A percentile compares a stretch with the other conserved stretches of the same genome.
Evolutionary conservation across 2,329 filamentous ascomycete species (phyloP).

Genomic region (Cryphonectria naterciae): DNA sequence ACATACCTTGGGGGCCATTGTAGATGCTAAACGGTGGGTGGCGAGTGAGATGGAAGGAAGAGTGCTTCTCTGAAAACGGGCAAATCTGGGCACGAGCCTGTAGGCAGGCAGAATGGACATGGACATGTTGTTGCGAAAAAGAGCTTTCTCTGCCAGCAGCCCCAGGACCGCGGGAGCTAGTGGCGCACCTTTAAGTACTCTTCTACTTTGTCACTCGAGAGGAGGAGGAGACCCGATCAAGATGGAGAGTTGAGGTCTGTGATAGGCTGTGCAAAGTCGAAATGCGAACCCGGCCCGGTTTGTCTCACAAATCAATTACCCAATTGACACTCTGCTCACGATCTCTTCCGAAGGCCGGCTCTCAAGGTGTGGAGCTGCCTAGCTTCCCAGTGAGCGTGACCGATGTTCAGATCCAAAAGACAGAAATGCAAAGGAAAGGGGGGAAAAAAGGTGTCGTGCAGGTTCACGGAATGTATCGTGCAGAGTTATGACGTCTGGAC

Average conservation of each 20-base stretch:
- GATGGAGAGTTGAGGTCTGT: background rate
- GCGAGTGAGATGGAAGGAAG: slow-evolving; percentile 33
- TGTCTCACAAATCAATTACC: slow-evolving; percentile 23
- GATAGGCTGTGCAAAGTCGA: slow-evolving; percentile 21
- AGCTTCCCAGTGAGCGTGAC: background rate
- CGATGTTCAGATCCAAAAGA: background rate
- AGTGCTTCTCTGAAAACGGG: slow-evolving; percentile 37
- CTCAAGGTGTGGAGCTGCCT: background rate
- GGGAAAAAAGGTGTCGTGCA: background rate
- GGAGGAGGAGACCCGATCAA: background rate
- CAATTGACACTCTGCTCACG: slow-evolving; percentile 12
- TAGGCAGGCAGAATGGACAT: slow-evolving; percentile 31
- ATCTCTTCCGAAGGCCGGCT: slow-evolving; percentile 16
- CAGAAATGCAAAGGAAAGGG: background rate
- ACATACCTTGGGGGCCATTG: slow-evolving; percentile 51
- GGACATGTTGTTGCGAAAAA: slow-evolving; percentile 33
- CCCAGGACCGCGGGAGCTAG: slow-evolving; percentile 4
- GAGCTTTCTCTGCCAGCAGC: slow-evolving; percentile 14
- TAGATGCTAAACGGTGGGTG: slow-evolving; percentile 44
- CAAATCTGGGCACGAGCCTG: slow-evolving; percentile 32
- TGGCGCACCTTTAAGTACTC: slow-evolving; percentile 5
- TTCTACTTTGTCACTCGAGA: background rate
- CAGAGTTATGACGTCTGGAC: background rate
- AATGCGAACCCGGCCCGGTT: slow-evolving; percentile 27
- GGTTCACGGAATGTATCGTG: background rate